phyloP scores from a whole-genome alignment of 2,329 filamentous ascomycete species.

The Pseudomassariella vexata region DNA sequence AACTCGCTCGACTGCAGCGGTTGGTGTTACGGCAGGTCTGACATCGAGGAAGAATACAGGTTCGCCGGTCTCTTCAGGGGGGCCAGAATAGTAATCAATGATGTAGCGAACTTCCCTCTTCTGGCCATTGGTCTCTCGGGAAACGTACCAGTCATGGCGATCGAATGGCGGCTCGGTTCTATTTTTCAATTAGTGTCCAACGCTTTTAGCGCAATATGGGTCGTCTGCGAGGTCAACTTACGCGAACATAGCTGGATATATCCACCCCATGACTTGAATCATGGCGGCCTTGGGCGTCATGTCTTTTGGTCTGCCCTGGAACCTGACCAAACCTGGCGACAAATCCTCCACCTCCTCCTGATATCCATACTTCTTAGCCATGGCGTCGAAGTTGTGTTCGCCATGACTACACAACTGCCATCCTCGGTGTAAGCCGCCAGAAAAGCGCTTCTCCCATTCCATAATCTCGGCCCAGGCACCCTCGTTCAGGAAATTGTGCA shows the following conservation, averaged over 20 bases:
- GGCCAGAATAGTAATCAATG: conserved; percentile 92
- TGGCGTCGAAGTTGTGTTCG: conserved; percentile 53
- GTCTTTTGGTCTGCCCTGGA: conserved; percentile 84
- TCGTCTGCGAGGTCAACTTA: conserved; percentile 32
- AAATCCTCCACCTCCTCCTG: conserved; percentile 47
- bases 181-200: conserved; percentile 7
- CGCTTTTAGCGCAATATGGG: too few relatives aligned
- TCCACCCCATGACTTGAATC: conserved; percentile 69
- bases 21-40: conserved; percentile 78
- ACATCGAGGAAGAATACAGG: conserved; percentile 97
- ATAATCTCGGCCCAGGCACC: conserved; percentile 95
- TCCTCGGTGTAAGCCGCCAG: conserved; percentile 63
- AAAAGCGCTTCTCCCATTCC: conserved; percentile 86
- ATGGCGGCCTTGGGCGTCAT: conserved; percentile 88
- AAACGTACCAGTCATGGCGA: conserved; percentile 94
- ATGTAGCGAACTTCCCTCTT: conserved; percentile 82
- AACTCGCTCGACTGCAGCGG: conserved; percentile 72
- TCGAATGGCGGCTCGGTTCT: conserved; percentile 87
- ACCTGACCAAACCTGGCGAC: conserved; percentile 72
- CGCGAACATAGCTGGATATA: conserved; percentile 77
- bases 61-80: conserved; percentile 76
- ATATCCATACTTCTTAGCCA: conserved; percentile 33
- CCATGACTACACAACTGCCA: conserved; percentile 71
- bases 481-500: conserved; percentile 98
- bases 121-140: conserved; percentile 62